Conservation (phyloP, 2,329 filamentous ascomycete genomes). For the Colletotrichum lindemuthianum region DNA sequence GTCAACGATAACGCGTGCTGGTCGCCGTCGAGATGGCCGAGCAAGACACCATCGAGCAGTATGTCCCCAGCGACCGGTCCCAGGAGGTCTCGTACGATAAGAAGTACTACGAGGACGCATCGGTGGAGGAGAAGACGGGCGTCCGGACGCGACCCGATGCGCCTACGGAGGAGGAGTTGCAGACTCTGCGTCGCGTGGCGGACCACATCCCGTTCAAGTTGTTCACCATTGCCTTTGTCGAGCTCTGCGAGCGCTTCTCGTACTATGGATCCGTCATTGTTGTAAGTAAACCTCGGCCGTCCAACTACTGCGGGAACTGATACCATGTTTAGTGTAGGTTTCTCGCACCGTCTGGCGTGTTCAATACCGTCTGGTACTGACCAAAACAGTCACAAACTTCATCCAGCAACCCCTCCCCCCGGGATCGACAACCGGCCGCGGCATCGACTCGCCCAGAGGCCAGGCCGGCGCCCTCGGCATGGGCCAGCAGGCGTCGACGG, state of each 20-base stretch:
- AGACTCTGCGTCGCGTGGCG: slow-evolving; percentile 62
- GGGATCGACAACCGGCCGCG: slow-evolving; percentile 65
- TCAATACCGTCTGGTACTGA: not conserved
- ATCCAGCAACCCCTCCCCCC: slow-evolving; percentile 66
- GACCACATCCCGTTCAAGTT: slow-evolving; percentile 68
- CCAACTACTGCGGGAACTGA: not conserved
- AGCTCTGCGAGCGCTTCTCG: slow-evolving; percentile 77
- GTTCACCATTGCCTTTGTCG: slow-evolving; percentile 73
- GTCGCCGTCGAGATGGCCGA: slow-evolving; percentile 41
- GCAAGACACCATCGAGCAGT: slow-evolving; percentile 48
- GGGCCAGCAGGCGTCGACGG: slow-evolving; percentile 62
- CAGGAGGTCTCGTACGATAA: slow-evolving; percentile 20
- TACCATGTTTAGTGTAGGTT: slow-evolving; percentile 21
- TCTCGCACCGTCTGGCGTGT: too few relatives aligned
- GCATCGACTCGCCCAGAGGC: slow-evolving; percentile 41
- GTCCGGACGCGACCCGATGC: slow-evolving; percentile 37
- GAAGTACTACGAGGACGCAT: slow-evolving; percentile 36
- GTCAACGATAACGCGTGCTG: not conserved
- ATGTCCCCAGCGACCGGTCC: slow-evolving; percentile 44
- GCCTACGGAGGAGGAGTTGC: slow-evolving; percentile 62
- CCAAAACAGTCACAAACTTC: slow-evolving; percentile 64
- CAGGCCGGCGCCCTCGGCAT: slow-evolving; percentile 66
- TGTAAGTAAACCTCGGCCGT: slow-evolving; percentile 58
- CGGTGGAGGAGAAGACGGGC: slow-evolving; percentile 44
- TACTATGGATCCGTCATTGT: slow-evolving; percentile 76